These are phyloP conservation scores for Oryza australiensis DNA, from an alignment of 176 grass and related monocot species.

Conservation along the genomic window DNA sequence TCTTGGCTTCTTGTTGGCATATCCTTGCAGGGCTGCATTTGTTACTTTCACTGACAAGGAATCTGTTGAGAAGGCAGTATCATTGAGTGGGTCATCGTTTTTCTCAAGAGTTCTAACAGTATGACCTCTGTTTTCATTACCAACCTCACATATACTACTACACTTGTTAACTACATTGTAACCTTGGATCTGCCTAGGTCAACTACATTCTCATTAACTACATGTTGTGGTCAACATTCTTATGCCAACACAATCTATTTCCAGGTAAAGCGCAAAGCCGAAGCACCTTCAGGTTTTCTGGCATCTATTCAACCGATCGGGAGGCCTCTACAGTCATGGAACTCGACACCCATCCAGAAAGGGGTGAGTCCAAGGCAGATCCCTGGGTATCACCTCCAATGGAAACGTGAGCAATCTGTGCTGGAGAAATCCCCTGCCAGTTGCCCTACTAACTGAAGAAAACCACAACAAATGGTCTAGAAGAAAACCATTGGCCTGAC, in stretches of 20 bases:
- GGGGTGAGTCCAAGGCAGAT: conserved; percentile 24
- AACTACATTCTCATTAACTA: not conserved
- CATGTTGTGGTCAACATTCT: not conserved
- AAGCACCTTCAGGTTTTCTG: conserved; percentile 52
- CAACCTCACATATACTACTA: not conserved
- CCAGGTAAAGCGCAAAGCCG: conserved; percentile 74
- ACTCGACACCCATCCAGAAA: conserved; percentile 30
- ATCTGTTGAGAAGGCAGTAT: conserved; percentile 71
- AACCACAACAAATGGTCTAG: not conserved
- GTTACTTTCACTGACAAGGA: conserved; percentile 72
- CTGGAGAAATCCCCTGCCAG: conserved; percentile 36
- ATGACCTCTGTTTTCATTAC: conserved; percentile 24
- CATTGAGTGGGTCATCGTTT: conserved; percentile 73
- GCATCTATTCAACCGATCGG: conserved; percentile 44
- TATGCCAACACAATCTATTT: conserved; percentile 6
- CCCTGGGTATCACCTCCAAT: conserved; percentile 57
- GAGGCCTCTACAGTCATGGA: conserved; percentile 43
- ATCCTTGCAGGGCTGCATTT: conserved; percentile 58
- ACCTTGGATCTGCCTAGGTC: conserved; percentile 5
- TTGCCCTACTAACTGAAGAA: conserved; percentile 27
- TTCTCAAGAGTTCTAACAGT: conserved; percentile 74
- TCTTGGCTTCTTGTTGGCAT: not conserved
- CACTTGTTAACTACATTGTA: not conserved
- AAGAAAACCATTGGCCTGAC: conserved; percentile 5
- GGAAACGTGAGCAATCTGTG: conserved; percentile 69